These are phyloP conservation scores for Gnaphalium uliginosum DNA, from an alignment of 129 eudicot genomes.

Conservation along the genomic window DNA sequence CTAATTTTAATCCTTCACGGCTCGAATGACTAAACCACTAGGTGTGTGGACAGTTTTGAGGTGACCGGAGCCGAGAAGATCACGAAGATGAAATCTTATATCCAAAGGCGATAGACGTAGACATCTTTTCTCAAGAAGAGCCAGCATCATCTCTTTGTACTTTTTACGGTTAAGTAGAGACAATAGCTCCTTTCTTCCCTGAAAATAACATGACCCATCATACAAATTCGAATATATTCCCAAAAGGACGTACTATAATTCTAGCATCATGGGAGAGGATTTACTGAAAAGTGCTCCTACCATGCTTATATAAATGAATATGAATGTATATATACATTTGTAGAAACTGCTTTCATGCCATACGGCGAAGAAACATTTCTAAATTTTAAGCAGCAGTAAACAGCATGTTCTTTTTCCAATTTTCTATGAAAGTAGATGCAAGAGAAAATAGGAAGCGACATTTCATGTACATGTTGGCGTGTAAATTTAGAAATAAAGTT, in stretches of 20 bases:
- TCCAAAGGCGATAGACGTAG: slow-evolving; percentile 79
- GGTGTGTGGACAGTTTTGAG: slow-evolving; percentile 78
- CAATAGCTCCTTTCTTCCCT: slow-evolving; percentile 94
- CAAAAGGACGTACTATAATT: not conserved
- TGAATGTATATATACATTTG: no score
- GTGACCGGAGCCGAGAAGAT: slow-evolving; percentile 88
- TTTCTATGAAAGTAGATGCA: not conserved
- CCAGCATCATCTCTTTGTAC: slow-evolving; percentile 94
- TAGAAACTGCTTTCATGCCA: slow-evolving; percentile 6
- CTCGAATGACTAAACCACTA: slow-evolving; percentile 78
- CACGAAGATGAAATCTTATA: slow-evolving; percentile 94
- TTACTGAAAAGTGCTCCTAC: not conserved
- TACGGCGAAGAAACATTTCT: not conserved
- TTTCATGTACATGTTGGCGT: not conserved
- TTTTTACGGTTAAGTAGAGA: slow-evolving; percentile 83
- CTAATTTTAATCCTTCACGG: slow-evolving; percentile 67
- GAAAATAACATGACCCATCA: slow-evolving; percentile 20
- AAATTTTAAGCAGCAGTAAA: not conserved
- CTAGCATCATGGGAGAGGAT: not conserved
- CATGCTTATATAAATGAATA: not conserved
- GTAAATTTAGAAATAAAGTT: not conserved
- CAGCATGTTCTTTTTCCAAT: not conserved
- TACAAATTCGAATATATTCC: slow-evolving; percentile 9
- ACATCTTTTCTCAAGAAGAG: slow-evolving; percentile 73
- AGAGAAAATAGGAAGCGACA: not conserved